Conservation (phyloP, 202 grass and related monocot species). For the Digitaria exilis region DNA sequence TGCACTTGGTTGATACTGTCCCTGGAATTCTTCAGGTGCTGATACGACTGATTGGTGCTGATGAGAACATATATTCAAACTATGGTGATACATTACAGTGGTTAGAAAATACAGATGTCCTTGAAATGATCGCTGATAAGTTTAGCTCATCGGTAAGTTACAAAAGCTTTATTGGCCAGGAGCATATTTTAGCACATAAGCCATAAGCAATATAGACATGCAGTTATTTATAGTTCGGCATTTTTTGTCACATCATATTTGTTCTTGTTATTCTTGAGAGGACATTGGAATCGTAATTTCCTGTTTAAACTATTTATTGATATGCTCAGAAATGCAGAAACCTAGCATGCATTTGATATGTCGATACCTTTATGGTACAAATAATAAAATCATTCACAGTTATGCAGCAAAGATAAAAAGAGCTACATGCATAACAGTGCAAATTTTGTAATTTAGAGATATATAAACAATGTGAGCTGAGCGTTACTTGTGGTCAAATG, state of each 20-base stretch:
- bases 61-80: conserved; percentile 94
- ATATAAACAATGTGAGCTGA: not conserved
- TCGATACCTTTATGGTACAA: conserved; percentile 10
- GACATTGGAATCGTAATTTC: conserved; percentile 4
- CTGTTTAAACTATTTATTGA: not conserved
- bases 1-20: conserved; percentile 34
- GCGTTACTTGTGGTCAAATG: not conserved
- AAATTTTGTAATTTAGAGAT: not conserved
- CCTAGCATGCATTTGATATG: conserved; percentile 8
- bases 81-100: conserved; percentile 81
- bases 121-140: conserved; percentile 95
- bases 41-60: conserved; percentile 92
- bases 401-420: not conserved
- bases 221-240: conserved; percentile 26
- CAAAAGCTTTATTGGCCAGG: not conserved
- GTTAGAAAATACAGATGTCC: conserved; percentile 93
- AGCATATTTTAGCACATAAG: conserved; percentile 16
- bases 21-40: conserved; percentile 66
- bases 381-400: not conserved
- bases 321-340: conserved; percentile 2
- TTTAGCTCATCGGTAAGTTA: conserved; percentile 91
- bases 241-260: not conserved
- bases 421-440: not conserved
- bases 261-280: conserved; percentile 32
- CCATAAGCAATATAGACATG: conserved; percentile 9